Evolutionary conservation across 2,329 filamentous ascomycete genomes (phyloP).

Genomic region (Diplodia intermedia): DNA sequence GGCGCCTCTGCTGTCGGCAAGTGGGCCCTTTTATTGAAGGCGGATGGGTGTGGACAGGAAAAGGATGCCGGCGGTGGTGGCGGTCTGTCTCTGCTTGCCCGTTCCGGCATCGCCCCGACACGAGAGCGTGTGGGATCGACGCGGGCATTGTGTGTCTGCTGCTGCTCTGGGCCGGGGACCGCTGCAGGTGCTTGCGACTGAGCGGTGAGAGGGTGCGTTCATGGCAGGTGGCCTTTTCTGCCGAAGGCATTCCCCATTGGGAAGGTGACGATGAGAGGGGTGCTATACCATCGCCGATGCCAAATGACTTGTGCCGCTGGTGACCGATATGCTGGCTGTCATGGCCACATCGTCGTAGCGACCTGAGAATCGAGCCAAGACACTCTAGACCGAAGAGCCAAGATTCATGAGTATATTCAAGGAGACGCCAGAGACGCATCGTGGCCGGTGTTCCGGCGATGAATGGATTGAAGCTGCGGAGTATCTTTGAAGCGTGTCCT

Average conservation of each 20-base stretch:
- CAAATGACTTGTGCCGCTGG: no score
- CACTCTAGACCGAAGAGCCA: no score
- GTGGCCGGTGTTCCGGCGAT: no score
- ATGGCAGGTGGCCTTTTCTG: constrained; percentile 19
- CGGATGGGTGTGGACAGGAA: neutral
- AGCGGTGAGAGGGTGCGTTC: constrained; percentile 4
- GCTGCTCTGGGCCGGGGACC: no score
- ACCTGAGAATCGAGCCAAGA: no score
- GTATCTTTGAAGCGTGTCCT: no score
- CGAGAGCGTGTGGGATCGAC: constrained; percentile 3
- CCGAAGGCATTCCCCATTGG: neutral
- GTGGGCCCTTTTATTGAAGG: neutral
- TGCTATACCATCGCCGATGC: no score
- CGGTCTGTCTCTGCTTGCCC: constrained; percentile 21
- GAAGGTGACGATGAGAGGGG: neutral
- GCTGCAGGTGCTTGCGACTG: neutral
- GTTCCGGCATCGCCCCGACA: neutral
- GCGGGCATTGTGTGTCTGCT: constrained; percentile 1
- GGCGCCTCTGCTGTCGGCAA: neutral
- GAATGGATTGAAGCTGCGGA: no score
- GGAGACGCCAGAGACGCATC: no score
- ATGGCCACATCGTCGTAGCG: no score
- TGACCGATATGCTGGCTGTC: no score
- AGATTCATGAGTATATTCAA: no score
- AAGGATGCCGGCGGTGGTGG: constrained; percentile 6